Evolutionary conservation across 805 yeast genomes (phyloP), one percentile per base, ranked within the genome.

Genomic region (Saccharomycopsis vini): DNA sequence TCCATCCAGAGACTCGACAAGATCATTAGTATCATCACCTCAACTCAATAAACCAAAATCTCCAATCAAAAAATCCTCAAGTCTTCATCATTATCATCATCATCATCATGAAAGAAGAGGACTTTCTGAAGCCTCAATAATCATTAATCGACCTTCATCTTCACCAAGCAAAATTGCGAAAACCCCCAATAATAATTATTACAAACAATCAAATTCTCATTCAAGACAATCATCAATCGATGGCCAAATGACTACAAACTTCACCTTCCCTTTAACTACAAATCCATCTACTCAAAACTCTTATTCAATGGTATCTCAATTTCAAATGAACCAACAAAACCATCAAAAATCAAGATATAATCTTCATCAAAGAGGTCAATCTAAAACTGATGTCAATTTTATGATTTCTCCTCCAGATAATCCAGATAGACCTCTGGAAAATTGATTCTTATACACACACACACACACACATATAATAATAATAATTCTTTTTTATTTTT

Each of bases 351-450:
- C 38, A 40, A 3, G 41, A 31, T 1, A 24, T 30, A 16, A 23
- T 18, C 24, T 28, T 18, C 46, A 46, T 36, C 33, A 31, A n/a
- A 43, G 31, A 24, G 15, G 37, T 15, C 43, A 32, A 3, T 45
- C 49, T n/a, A 48, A 48, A 21, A 39, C 49, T 30, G 49, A 48
- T 39, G 46, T 48, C 20, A 45, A 45, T 23, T 48, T 48, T 33
- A 42, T 48, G 49, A 34, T 43, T 23, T 44, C 47, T 2, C 47
- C 38, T 24, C 47, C 40, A n/a, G 48, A 42, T 6, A 15, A 40
- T n/a, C n/a, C n/a, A n/a, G n/a, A n/a, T n/a, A n/a, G n/a, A n/a
- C n/a, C n/a, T n/a, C n/a, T n/a, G n/a, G n/a, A n/a, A n/a, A n/a
- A n/a, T n/a, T n/a, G n/a, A n/a, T n/a, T n/a, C n/a, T n/a, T n/a